Conservation (phyloP, 1,284 basidiomycete genomes). For the Ganoderma lingzhi region DNA sequence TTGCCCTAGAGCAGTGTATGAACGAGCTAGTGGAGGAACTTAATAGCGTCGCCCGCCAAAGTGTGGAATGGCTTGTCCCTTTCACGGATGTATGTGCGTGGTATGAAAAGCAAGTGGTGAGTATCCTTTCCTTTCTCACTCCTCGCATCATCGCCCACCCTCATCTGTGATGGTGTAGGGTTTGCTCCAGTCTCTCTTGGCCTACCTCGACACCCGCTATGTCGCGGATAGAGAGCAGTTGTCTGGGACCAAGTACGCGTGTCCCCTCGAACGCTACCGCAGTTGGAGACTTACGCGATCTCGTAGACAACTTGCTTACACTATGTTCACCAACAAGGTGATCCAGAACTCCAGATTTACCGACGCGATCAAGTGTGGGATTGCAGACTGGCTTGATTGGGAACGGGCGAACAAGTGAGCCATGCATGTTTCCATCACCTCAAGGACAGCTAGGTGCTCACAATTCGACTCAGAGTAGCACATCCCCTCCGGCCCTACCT, state of each 20-base stretch:
- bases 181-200: slow-evolving; percentile 62
- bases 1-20: slow-evolving; percentile 62
- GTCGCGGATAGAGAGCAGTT: slow-evolving; percentile 47
- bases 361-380: slow-evolving; percentile 54
- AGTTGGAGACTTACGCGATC: not conserved
- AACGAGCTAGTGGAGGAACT: slow-evolving; percentile 50
- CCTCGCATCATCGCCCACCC: not conserved
- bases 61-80: slow-evolving; percentile 56
- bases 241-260: slow-evolving; percentile 43
- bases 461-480: slow-evolving; percentile 31
- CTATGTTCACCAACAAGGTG: slow-evolving; percentile 56
- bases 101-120: slow-evolving; percentile 70
- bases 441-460: no score
- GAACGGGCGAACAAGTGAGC: slow-evolving; percentile 61
- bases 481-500: slow-evolving; percentile 50
- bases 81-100: slow-evolving; percentile 64
- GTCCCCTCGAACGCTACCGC: no score
- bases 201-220: slow-evolving; percentile 71
- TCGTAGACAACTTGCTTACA: slow-evolving; percentile 60
- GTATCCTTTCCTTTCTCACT: slow-evolving; percentile 36
- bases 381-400: slow-evolving; percentile 61
- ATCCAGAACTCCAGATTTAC: slow-evolving; percentile 58
- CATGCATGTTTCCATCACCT: slow-evolving; percentile 1
- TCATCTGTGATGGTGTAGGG: slow-evolving; percentile 43
- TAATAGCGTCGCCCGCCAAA: slow-evolving; percentile 32